Evolutionary conservation across 2,329 filamentous ascomycete genomes (phyloP).

Genomic region (Nothopassalora personata): DNA sequence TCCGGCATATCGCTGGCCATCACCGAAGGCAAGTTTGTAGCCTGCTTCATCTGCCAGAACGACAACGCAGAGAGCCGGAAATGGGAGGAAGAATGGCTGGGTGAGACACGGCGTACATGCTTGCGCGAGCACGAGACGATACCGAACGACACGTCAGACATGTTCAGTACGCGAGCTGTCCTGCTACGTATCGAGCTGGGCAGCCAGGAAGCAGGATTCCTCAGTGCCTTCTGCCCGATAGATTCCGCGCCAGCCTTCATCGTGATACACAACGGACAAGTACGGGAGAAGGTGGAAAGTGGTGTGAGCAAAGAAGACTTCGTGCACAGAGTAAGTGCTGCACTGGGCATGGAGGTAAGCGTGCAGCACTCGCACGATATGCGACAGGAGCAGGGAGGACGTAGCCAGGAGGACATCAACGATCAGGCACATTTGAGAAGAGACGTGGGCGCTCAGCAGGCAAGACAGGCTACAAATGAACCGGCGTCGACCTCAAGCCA

Average conservation of each 20-base stretch:
- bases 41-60: conserved; percentile 74
- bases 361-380: conserved; percentile 8
- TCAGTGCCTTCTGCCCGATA: conserved; percentile 79
- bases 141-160: conserved; percentile 12
- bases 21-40: conserved; percentile 67
- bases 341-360: conserved; percentile 33
- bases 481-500: background rate
- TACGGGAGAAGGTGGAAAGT: conserved; percentile 69
- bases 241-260: conserved; percentile 71
- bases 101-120: background rate
- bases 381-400: conserved; percentile 5
- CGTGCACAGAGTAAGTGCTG: conserved; percentile 48
- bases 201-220: conserved; percentile 73
- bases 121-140: background rate
- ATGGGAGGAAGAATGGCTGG: conserved; percentile 34
- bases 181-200: conserved; percentile 65
- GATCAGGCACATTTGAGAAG: background rate
- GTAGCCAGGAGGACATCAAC: background rate
- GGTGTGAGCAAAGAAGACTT: conserved; percentile 62
- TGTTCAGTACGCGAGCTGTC: conserved; percentile 60
- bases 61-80: conserved; percentile 59
- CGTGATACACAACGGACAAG: conserved; percentile 66
- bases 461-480: background rate
- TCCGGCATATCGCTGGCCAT: conserved; percentile 74
- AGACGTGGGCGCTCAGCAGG: background rate